Conservation (phyloP, 352 stramenopile species). For the Phytophthora colocasiae region DNA sequence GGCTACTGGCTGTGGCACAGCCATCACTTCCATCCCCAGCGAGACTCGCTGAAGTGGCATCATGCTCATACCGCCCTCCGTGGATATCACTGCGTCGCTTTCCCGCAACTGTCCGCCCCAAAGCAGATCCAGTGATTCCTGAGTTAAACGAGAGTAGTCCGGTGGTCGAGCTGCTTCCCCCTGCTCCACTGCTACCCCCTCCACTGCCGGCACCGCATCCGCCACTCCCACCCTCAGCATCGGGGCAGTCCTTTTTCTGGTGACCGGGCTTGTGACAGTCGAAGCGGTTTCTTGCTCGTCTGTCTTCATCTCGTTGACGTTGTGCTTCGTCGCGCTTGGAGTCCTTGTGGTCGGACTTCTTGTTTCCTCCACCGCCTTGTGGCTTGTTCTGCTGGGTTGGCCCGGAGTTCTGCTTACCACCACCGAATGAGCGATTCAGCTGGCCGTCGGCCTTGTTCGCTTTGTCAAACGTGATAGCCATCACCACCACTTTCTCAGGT, state of each 20-base stretch:
- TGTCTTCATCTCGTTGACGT: constrained; percentile 5
- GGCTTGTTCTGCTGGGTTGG: no score
- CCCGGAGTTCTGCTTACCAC: no score
- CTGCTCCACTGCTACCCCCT: not conserved
- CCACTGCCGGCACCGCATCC: not conserved
- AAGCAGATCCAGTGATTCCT: not conserved
- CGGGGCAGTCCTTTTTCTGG: not conserved
- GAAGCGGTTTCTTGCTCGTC: constrained; percentile 2
- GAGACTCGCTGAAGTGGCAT: no score
- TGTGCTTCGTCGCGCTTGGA: constrained; percentile 5
- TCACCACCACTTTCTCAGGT: no score
- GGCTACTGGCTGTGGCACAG: not conserved
- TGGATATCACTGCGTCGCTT: not conserved
- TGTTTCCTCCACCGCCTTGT: no score
- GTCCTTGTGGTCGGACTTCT: not conserved
- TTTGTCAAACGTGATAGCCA: no score
- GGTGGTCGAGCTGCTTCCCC: not conserved
- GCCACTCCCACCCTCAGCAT: not conserved
- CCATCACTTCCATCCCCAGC: not conserved
- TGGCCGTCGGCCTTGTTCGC: no score
- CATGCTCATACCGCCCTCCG: no score
- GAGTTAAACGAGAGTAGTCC: not conserved
- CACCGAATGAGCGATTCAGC: no score
- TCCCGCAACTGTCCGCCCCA: not conserved
- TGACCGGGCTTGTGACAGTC: constrained; percentile 13